A percentile compares a stretch with the other conserved stretches of the same genome.
phyloP scores from a whole-genome alignment of 805 yeast genomes.

The Cyberlindnera mrakii region DNA sequence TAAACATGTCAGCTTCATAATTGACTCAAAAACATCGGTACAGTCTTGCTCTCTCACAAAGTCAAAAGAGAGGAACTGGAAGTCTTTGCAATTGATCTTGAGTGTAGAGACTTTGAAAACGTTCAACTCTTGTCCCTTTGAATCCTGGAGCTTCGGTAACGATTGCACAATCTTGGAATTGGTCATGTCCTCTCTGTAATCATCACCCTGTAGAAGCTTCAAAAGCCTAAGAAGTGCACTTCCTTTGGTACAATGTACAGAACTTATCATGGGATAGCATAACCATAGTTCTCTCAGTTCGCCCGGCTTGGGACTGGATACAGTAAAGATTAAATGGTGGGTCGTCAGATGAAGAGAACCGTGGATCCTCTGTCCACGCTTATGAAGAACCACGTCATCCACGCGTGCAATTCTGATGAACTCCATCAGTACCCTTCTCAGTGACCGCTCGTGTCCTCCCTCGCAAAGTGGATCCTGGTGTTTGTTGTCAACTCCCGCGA shows the following conservation, averaged over 20 bases:
- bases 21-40: conserved; percentile 64
- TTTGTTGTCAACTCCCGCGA: too few relatives aligned
- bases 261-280: conserved; percentile 78
- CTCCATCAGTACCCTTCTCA: conserved; percentile 13
- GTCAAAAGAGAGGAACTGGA: conserved; percentile 73
- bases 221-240: conserved; percentile 31
- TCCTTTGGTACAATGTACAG: conserved; percentile 38
- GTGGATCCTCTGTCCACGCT: conserved; percentile 46
- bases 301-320: conserved; percentile 13
- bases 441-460: neutral
- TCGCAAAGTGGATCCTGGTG: too few relatives aligned
- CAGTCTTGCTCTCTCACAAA: conserved; percentile 56
- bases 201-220: conserved; percentile 1
- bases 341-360: conserved; percentile 69
- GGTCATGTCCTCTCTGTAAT: conserved; percentile 8
- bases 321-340: conserved; percentile 66
- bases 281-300: conserved; percentile 73
- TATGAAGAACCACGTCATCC: conserved; percentile 46
- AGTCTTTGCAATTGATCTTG: conserved; percentile 77
- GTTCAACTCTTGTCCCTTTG: conserved; percentile 17
- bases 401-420: conserved; percentile 29
- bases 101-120: conserved; percentile 42
- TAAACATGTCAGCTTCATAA: conserved; percentile 59
- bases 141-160: conserved; percentile 12
- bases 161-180: conserved; percentile 8